phyloP scores from a whole-genome alignment of 768 basidiomycete species.

The Suillus brevipes region DNA sequence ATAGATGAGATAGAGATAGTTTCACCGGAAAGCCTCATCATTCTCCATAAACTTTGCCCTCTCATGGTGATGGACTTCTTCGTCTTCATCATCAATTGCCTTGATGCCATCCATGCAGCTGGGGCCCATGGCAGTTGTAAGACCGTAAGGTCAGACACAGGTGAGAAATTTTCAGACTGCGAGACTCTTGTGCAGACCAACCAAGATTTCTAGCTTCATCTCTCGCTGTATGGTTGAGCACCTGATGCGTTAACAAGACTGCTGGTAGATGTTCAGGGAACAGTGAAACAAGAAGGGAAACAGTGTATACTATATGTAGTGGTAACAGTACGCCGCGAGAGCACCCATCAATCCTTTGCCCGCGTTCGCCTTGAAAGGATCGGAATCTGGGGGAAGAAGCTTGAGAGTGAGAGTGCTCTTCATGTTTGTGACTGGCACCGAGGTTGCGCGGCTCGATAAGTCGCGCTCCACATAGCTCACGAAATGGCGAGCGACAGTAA shows the following conservation, averaged over 20 bases:
- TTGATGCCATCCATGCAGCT: slow-evolving; percentile 1
- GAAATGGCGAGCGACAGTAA: slow-evolving; percentile 77
- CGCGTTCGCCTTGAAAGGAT: slow-evolving; percentile 57
- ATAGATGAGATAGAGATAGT: slow-evolving; percentile 4
- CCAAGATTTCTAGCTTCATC: neutral
- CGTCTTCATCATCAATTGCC: neutral
- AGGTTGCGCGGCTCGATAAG: slow-evolving; percentile 11
- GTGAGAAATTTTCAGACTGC: neutral
- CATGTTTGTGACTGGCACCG: slow-evolving; percentile 32
- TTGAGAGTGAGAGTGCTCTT: slow-evolving; percentile 34
- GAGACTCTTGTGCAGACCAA: neutral
- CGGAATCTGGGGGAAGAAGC: slow-evolving; percentile 45
- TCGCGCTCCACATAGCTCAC: slow-evolving; percentile 55
- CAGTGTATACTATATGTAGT: neutral
- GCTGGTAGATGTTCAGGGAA: no score
- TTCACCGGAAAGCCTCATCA: slow-evolving; percentile 1
- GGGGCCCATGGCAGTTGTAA: neutral
- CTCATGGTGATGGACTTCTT: slow-evolving; percentile 3
- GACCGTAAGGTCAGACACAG: neutral
- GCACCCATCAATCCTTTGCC: slow-evolving; percentile 43
- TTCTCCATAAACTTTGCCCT: neutral
- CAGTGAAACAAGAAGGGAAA: neutral
- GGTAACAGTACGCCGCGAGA: neutral
- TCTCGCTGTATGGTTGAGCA: neutral
- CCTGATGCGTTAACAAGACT: neutral